Percentiles rank a stretch among this genome's conserved stretches.
These are phyloP conservation scores for Bifiguratus adelaidae DNA, from an alignment of 192 early-diverging fungal genomes.

Conservation along the genomic window DNA sequence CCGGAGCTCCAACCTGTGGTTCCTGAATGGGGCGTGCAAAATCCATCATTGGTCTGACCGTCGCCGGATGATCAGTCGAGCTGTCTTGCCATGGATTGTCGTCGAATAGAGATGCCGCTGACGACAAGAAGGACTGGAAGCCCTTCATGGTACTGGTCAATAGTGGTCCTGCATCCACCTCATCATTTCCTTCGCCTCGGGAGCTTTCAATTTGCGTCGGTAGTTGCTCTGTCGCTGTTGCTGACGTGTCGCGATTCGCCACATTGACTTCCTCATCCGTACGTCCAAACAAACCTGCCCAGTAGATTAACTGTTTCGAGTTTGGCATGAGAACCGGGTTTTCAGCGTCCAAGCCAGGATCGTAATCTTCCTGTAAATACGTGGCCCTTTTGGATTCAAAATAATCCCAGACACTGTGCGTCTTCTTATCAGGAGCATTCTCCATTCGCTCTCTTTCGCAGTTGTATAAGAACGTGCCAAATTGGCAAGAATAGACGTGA, in stretches of 20 bases:
- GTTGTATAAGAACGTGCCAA: conserved; percentile 92
- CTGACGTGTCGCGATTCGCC: conserved; percentile 4
- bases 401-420: conserved; percentile 72
- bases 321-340: conserved; percentile 59
- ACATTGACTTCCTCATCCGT: conserved; percentile 42
- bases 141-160: not conserved
- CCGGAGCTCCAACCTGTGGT: no score
- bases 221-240: not conserved
- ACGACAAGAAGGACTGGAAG: not conserved
- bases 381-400: conserved; percentile 41
- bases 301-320: conserved; percentile 53
- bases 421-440: conserved; percentile 22
- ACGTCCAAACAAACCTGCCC: conserved; percentile 56
- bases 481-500: conserved; percentile 85
- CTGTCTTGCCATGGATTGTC: conserved; percentile 11
- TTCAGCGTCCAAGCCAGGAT: conserved; percentile 33
- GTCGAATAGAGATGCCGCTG: no score
- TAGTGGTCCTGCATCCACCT: not conserved
- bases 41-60: no score
- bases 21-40: no score
- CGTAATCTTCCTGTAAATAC: conserved; percentile 51
- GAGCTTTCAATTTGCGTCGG: not conserved
- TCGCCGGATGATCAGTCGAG: no score
- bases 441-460: conserved; percentile 63
- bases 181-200: not conserved